Percentiles rank a stretch among this genome's conserved stretches.
Conservation (phyloP, 164 flowering plant species). For the Aristolochia californica region DNA sequence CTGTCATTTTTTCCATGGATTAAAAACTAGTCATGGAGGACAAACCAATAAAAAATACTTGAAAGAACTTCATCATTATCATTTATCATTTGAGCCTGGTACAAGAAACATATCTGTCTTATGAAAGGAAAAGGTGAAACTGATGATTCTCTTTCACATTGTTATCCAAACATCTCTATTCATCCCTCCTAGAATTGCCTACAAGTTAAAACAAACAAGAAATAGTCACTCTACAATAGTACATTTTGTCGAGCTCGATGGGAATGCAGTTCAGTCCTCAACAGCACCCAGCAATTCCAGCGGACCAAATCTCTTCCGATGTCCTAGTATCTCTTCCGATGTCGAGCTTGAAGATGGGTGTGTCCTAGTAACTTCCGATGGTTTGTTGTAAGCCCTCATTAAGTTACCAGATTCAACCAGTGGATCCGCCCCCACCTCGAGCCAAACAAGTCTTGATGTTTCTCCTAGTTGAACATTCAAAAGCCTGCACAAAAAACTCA, state of each 20-base stretch:
- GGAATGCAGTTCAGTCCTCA: background rate
- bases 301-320: slow-evolving; percentile 25
- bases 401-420: no score
- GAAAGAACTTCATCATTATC: no score
- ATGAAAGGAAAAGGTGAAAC: background rate
- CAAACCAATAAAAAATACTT: no score
- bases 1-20: no score
- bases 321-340: slow-evolving; percentile 67
- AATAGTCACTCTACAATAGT: background rate
- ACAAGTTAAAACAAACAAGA: background rate
- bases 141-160: background rate
- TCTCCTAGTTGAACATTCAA: slow-evolving; percentile 77
- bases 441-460: slow-evolving; percentile 76
- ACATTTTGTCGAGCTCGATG: background rate
- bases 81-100: no score
- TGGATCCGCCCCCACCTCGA: no score
- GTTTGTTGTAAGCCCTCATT: no score
- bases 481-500: slow-evolving; percentile 49
- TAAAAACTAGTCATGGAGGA: no score
- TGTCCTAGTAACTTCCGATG: slow-evolving; percentile 22
- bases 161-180: background rate
- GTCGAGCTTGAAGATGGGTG: slow-evolving; percentile 60
- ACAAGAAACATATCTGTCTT: background rate
- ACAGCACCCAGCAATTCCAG: background rate
- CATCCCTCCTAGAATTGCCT: background rate